These are phyloP conservation scores for Priceomyces melissophilus DNA, from an alignment of 805 yeast species.

Conservation along the genomic window DNA sequence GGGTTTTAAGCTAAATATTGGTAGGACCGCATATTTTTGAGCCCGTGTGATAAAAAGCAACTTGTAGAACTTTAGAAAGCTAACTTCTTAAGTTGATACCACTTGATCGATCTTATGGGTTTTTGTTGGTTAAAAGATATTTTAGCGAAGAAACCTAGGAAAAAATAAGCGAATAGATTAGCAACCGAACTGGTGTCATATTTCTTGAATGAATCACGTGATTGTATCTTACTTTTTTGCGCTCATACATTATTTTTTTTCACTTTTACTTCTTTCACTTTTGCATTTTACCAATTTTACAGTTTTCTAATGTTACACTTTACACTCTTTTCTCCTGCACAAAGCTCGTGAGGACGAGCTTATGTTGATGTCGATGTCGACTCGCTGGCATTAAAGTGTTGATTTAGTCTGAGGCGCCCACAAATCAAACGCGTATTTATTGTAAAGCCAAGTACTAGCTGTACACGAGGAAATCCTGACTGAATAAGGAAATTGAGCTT, in stretches of 20 bases:
- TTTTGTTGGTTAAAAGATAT: too few relatives aligned
- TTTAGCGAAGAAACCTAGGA: too few relatives aligned
- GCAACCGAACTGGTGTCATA: too few relatives aligned
- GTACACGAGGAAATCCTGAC: too few relatives aligned
- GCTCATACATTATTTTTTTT: background rate
- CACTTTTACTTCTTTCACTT: background rate
- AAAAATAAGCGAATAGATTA: too few relatives aligned
- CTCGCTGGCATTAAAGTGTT: constrained; percentile 1
- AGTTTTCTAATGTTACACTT: background rate
- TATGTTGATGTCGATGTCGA: constrained; percentile 4
- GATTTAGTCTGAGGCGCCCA: too few relatives aligned
- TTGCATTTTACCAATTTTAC: background rate
- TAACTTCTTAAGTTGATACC: background rate
- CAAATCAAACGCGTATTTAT: too few relatives aligned
- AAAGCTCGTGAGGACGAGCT: background rate
- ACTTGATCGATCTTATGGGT: background rate
- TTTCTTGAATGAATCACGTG: too few relatives aligned
- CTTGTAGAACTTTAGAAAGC: background rate
- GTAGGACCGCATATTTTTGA: too few relatives aligned
- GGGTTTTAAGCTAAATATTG: too few relatives aligned
- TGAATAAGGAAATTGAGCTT: constrained; percentile 1
- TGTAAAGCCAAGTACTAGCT: background rate
- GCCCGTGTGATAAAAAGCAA: background rate
- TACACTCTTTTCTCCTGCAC: background rate
- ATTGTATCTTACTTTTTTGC: too few relatives aligned